These are phyloP conservation scores for Xylaria nigripes DNA, from an alignment of 495 filamentous ascomycete species.

Conservation along the genomic window DNA sequence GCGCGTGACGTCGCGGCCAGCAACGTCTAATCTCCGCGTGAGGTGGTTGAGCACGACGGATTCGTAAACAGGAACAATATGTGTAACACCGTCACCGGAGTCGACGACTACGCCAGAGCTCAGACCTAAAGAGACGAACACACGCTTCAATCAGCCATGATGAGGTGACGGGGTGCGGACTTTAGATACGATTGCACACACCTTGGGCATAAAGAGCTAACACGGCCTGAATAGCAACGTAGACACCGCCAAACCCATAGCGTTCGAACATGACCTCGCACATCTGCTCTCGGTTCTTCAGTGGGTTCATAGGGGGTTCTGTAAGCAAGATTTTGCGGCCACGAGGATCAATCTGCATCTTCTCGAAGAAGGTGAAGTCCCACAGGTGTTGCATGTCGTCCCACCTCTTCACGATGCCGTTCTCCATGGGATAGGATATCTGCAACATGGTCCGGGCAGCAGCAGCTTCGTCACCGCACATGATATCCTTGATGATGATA, in stretches of 20 bases:
- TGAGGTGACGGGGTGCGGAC: background rate
- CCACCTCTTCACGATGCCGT: conserved; percentile 98
- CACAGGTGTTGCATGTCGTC: conserved; percentile 99
- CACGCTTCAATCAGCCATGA: background rate
- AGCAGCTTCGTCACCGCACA: conserved; percentile 98
- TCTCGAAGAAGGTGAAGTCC: conserved; percentile 97
- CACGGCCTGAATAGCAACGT: conserved; percentile 97
- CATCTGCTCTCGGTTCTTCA: conserved; percentile 95
- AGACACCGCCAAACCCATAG: conserved; percentile 93
- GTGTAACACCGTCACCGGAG: conserved; percentile 95
- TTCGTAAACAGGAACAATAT: conserved; percentile 98
- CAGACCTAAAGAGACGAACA: conserved; percentile 52
- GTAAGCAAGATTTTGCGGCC: conserved; percentile 97
- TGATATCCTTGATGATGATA: conserved; percentile 89
- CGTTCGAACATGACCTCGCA: conserved; percentile 97
- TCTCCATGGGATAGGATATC: conserved; percentile 98
- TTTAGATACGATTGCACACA: conserved; percentile 26
- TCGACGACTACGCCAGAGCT: conserved; percentile 96
- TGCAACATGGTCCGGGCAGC: conserved; percentile 94
- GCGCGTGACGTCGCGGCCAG: conserved; percentile 91
- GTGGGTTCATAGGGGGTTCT: conserved; percentile 94
- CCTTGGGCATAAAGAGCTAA: conserved; percentile 96
- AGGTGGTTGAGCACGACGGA: conserved; percentile 96
- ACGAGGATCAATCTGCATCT: conserved; percentile 84
- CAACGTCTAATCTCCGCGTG: conserved; percentile 86